Base-by-base conservation (phyloP, 176 grass and related monocot genomes). In the Oryza glaberrima region DNA sequence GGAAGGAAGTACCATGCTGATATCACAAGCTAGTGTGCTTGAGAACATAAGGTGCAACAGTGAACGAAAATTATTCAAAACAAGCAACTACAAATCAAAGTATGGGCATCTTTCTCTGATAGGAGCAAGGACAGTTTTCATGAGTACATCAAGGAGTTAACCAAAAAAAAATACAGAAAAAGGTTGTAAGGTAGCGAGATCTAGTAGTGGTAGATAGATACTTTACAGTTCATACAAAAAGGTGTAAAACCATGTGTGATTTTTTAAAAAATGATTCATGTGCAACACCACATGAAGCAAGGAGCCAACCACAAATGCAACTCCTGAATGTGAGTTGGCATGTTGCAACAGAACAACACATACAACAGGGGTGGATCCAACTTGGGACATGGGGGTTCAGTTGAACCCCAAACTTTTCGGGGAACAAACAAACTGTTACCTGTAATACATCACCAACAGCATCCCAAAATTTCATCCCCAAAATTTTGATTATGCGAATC, bases 1-100 rank as follows among this genome's bases (percentile, higher is more conserved):
- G 7, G 8, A 77, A 81, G 45, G 2, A 11, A 36, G 13, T n/a
- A 4, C 0, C 44, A 68, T 75, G 71, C 46, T 76, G 34, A 44
- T 77, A 58, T 77, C 25, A 52, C 5, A 84, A 69, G 26, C 34
- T 14, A 82, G 56, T 76, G 26, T 17, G 9, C 11, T 76, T 20
- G 38, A 26, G 20, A 84, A 14, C 48, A 70, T 1, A 60, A 60
- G 23, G 47, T 15, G 43, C 10, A 26, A 6, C 25, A 69, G 65
- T 44, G 68, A n/a, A 30, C 16, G 20, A 65, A 84, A 65, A 84
- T 20, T n/a, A 12, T 28, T 54, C 3, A 77, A 43, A 9, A 23
- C 30, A 17, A 41, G 40, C 75, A 20, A 58, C 6, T 10, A 56
- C 40, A 9, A 58, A 20, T 2, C 13, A 52, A 69, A 76, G 11